These are phyloP conservation scores for Lichenothelia convexa DNA, from an alignment of 495 filamentous ascomycete genomes.

Conservation along the genomic window DNA sequence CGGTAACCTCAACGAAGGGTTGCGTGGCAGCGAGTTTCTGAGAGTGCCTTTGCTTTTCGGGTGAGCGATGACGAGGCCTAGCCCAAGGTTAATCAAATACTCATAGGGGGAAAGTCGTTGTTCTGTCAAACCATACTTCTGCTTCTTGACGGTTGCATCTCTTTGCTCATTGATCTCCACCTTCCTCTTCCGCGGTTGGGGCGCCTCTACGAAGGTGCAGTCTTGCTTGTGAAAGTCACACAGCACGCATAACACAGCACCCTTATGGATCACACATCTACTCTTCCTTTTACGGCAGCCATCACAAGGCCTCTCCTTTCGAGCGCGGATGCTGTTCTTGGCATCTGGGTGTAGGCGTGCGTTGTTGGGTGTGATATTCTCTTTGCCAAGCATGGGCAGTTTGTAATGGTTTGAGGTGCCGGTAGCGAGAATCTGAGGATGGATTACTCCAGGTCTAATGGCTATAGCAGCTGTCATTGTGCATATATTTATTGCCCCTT, in stretches of 20 bases:
- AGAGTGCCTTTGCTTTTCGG: not conserved
- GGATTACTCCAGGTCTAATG: slow-evolving; percentile 18
- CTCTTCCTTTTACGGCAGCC: slow-evolving; percentile 71
- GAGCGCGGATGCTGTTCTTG: slow-evolving; percentile 16
- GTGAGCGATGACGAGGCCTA: not conserved
- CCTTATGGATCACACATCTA: slow-evolving; percentile 80
- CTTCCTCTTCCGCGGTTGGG: slow-evolving; percentile 33
- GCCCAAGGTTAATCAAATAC: not conserved
- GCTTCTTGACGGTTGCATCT: slow-evolving; percentile 15
- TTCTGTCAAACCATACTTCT: slow-evolving; percentile 4
- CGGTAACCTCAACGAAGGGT: not conserved
- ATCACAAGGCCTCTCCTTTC: slow-evolving; percentile 29
- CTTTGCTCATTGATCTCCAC: slow-evolving; percentile 14
- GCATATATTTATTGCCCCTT: not conserved
- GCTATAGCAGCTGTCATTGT: slow-evolving; percentile 20
- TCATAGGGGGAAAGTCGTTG: not conserved
- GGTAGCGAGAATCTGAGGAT: slow-evolving; percentile 17
- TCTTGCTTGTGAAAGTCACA: slow-evolving; percentile 31
- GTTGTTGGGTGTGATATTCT: slow-evolving; percentile 18
- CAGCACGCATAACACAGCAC: slow-evolving; percentile 52
- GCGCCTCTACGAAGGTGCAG: slow-evolving; percentile 29
- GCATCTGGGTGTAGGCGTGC: slow-evolving; percentile 8
- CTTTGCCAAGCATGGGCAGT: slow-evolving; percentile 14
- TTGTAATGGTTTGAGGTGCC: slow-evolving; percentile 12
- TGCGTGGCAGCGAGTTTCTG: no score